Base-by-base conservation (phyloP, 192 early-diverging fungal genomes). In the Linnemannia schmuckeri region DNA sequence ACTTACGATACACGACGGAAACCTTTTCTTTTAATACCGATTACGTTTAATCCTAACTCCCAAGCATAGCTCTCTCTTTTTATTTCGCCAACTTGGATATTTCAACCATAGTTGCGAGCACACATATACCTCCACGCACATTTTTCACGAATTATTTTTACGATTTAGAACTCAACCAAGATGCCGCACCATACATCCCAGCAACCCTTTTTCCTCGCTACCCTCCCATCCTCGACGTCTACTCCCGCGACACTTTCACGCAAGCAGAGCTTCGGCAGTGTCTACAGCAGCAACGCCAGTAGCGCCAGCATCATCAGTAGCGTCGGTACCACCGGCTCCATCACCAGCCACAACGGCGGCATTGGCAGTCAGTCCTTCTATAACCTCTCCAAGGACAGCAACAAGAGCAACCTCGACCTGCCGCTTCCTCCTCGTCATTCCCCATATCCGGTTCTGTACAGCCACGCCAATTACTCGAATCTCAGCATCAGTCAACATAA, bases 351-450 rank as follows among this genome's bases (percentile, higher is more conserved):
- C 41, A n/a, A 57, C 55, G 54, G n/a, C 17, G 54, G 74, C 27
- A 27, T 13, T 1, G 22, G 27, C 17, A 35, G n/a, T 9, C 72
- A 70, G 35, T 80, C 83, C 46, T 86, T 86, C 61, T 86, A 86
- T 46, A 86, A 77, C 79, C 84, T 86, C 6, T 76, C 78, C 42
- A 80, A 72, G n/a, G 70, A 80, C 1, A 77, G 78, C 38, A 86
- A 86, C 57, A 86, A 72, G 42, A 81, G 84, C 33, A 86, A 81
- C 46, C n/a, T 86, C 3, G 84, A 86, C 30, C 42, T 86, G 5
- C 74, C 75, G 61, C 70, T 61, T 63, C 76, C 75, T 77, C 20
- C 18, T 35, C 54, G 33, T n/a, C 72, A 83, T 37, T 57, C 63
- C 75, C 79, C 68, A 63, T 80, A 76, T 55, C 52, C 70, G 47